A percentile compares a stretch with the other conserved stretches of the same genome.
These are phyloP conservation scores for Pseudogymnoascus sp. DNA, from an alignment of 2,329 filamentous ascomycete species.

Conservation along the genomic window DNA sequence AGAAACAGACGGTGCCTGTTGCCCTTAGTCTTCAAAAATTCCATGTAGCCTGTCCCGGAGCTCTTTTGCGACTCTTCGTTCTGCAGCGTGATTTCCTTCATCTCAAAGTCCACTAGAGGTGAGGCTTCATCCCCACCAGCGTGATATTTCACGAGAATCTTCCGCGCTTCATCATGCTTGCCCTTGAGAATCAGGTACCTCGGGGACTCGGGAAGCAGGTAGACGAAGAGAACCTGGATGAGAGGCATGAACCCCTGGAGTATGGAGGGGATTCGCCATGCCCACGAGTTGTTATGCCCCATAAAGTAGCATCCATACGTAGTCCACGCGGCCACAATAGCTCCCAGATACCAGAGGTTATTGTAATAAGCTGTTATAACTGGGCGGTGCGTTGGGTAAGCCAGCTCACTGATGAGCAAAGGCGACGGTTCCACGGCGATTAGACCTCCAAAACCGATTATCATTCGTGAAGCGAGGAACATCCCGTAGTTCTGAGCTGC, in stretches of 20 bases:
- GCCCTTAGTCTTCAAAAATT: constrained; percentile 36
- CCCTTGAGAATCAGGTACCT: constrained; percentile 29
- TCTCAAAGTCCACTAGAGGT: constrained; percentile 40
- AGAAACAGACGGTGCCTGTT: constrained; percentile 45
- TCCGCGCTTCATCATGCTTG: constrained; percentile 41
- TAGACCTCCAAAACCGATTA: constrained; percentile 30
- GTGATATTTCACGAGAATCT: constrained; percentile 44
- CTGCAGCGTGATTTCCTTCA: constrained; percentile 34
- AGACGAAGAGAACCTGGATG: constrained; percentile 10
- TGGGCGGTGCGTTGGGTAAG: constrained; percentile 30
- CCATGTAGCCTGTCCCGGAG: constrained; percentile 14
- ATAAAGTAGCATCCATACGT: no score
- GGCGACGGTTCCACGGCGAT: constrained; percentile 30
- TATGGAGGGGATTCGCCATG: constrained; percentile 21
- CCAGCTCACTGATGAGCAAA: constrained; percentile 30
- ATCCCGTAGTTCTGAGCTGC: constrained; percentile 14
- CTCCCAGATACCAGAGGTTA: constrained; percentile 28
- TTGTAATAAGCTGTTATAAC: constrained; percentile 31
- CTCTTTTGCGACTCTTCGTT: neutral
- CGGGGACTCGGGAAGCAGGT: constrained; percentile 12
- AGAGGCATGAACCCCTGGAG: constrained; percentile 16
- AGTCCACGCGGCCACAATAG: constrained; percentile 27
- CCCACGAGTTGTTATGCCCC: constrained; percentile 19
- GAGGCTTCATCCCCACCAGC: constrained; percentile 40
- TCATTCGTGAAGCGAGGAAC: constrained; percentile 29